Evolutionary conservation across 495 filamentous ascomycete species (phyloP), one percentile per base, ranked within the genome.

Genomic region (Penicillium silybi): DNA sequence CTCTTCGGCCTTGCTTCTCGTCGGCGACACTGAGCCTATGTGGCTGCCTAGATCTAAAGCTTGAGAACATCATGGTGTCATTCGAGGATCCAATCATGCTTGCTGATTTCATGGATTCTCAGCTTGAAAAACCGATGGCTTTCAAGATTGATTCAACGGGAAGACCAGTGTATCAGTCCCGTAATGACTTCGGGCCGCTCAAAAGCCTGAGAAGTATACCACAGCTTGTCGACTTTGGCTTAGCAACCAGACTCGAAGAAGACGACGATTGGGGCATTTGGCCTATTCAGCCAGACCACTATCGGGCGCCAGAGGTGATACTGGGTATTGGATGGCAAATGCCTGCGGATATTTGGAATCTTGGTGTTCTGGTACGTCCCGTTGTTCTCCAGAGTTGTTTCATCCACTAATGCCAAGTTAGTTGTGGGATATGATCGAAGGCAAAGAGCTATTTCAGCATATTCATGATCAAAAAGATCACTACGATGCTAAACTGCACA

Each of bases 211-310:
- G 52, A 50, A 23, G 22, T 55, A 58, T 69, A 56, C 68, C 66
- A 60, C 90, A 92, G 74, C 88, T 95, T 59, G 89, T 88, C 67
- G 89, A 95, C 73, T 95, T 93, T 69, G 90, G 89, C 47, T 73
- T 92, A 11, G 88, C 89, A n/a, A 84, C 88, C 63, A 88, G 85
- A 53, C 66, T 71, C 42, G 48, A 71, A 44, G 60, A 62, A 59
- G 58, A 66, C 20, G 61, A 66, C 41, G 64, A 70, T 59, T 70
- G 53, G 58, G 62, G 63, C 32, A 58, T 70, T 49, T 69, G 63
- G 61, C 73, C 70, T 42, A 75, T 77, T 51, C 68, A 76, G 50
- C 74, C 75, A 57, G 59, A 66, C 38, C 59, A 73, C 55, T 79
- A 79, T 64, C 67, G 69, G 23, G 72, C 70, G 22, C 76, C 75